Conservation (phyloP, 768 basidiomycete species). For the Termitomyces eurrhizus region DNA sequence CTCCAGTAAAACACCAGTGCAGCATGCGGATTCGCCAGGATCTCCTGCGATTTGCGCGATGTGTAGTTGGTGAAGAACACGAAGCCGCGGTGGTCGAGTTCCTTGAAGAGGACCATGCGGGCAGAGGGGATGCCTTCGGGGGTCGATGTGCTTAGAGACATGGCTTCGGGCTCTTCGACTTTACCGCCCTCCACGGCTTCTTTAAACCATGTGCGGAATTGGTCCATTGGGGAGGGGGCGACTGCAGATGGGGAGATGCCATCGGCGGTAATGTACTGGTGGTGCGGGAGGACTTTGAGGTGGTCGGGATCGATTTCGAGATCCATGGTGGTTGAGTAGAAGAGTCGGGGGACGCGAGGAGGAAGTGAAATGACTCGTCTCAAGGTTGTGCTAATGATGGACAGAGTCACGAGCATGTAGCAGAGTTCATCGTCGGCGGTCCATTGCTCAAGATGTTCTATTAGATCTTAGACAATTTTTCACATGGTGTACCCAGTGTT, state of each 20-base stretch:
- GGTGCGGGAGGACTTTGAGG: constrained; percentile 67
- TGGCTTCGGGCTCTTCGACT: constrained; percentile 87
- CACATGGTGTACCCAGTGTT: not conserved
- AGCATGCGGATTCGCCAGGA: constrained; percentile 72
- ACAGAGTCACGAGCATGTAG: constrained; percentile 8
- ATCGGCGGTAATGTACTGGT: constrained; percentile 69
- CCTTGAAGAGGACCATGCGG: constrained; percentile 88
- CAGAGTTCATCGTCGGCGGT: not conserved
- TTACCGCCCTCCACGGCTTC: constrained; percentile 46
- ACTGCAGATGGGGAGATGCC: constrained; percentile 61
- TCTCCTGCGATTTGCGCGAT: constrained; percentile 86
- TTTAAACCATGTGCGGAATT: constrained; percentile 87
- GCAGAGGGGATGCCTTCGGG: constrained; percentile 75
- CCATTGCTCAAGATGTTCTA: not conserved
- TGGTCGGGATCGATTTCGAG: constrained; percentile 47
- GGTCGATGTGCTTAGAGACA: constrained; percentile 76
- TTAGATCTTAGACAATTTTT: not conserved
- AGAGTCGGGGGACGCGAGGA: not conserved
- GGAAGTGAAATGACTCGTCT: not conserved
- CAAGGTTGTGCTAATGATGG: constrained; percentile 6
- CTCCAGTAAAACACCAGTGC: constrained; percentile 91
- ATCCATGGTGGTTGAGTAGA: constrained; percentile 28
- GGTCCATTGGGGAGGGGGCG: constrained; percentile 66
- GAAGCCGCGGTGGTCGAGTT: constrained; percentile 86
- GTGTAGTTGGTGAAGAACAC: constrained; percentile 97